Conservation (phyloP, 2,329 filamentous ascomycete species). For the Harringtonia lauricola region DNA sequence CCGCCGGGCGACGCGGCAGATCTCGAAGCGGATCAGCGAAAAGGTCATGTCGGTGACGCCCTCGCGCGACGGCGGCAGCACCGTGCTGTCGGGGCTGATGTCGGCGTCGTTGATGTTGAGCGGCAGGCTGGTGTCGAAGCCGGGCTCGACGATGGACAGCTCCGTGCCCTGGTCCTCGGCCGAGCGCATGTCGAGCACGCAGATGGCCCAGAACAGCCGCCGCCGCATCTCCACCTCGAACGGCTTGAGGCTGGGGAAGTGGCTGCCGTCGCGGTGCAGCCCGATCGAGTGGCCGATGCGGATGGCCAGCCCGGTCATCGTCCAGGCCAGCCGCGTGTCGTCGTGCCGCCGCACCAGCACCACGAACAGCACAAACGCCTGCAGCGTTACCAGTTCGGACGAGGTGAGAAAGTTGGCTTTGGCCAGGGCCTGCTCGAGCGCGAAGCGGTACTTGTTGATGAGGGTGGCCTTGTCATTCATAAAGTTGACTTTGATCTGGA, state of each 20-base stretch:
- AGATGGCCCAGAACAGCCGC: constrained; percentile 50
- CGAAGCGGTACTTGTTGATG: constrained; percentile 38
- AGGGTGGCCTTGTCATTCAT: constrained; percentile 33
- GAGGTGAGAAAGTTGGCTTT: constrained; percentile 50
- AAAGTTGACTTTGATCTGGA: constrained; percentile 38
- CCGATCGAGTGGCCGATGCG: constrained; percentile 43
- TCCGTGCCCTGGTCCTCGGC: constrained; percentile 48
- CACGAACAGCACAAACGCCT: constrained; percentile 51
- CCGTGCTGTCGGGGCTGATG: constrained; percentile 33
- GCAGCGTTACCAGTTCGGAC: constrained; percentile 47
- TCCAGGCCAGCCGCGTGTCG: constrained; percentile 46
- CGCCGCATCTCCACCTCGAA: constrained; percentile 54
- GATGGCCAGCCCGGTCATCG: constrained; percentile 50
- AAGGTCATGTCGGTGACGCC: constrained; percentile 44
- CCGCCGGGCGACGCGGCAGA: constrained; percentile 27
- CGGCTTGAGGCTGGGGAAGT: constrained; percentile 39
- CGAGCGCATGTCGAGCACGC: constrained; percentile 46
- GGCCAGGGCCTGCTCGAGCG: constrained; percentile 47
- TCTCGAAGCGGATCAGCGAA: constrained; percentile 30
- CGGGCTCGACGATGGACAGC: constrained; percentile 30
- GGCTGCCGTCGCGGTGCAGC: constrained; percentile 44
- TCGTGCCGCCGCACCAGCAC: constrained; percentile 40
- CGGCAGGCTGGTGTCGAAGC: constrained; percentile 42
- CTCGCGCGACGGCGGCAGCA: constrained; percentile 32
- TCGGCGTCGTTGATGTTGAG: constrained; percentile 47